Evolutionary conservation across 345 rosid species (phyloP).

Genomic region (Melaleuca alternifolia): DNA sequence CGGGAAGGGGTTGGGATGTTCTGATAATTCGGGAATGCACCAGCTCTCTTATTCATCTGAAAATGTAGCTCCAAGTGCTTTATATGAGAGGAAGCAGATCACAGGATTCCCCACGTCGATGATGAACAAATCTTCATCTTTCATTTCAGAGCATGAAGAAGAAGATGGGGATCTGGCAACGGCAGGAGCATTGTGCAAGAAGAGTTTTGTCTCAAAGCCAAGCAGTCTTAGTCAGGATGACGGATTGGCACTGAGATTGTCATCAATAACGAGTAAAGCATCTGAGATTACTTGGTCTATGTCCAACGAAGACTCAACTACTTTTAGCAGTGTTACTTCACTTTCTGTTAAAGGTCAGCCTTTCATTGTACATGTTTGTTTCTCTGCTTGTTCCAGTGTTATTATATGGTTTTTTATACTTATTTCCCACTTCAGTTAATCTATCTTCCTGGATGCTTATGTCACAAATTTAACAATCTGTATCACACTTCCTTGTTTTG

Average conservation of each 20-base stretch:
- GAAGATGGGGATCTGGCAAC: conserved; percentile 20
- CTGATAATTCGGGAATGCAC: conserved; percentile 14
- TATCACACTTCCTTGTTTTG: not conserved
- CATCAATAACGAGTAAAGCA: conserved; percentile 32
- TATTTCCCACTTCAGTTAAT: not conserved
- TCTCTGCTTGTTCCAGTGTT: not conserved
- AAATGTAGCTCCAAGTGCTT: conserved; percentile 13
- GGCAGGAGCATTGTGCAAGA: conserved; percentile 11
- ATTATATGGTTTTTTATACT: not conserved
- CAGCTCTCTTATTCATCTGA: conserved; percentile 15
- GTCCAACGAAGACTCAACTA: conserved; percentile 32
- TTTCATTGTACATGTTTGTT: not conserved
- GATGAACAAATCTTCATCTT: conserved; percentile 7
- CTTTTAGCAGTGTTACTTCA: conserved; percentile 30
- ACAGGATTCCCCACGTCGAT: conserved; percentile 6
- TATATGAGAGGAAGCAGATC: conserved; percentile 15
- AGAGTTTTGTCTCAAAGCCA: conserved; percentile 4
- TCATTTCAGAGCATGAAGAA: conserved; percentile 9
- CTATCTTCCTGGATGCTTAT: not conserved
- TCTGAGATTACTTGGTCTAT: conserved; percentile 30
- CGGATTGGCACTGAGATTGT: conserved; percentile 33
- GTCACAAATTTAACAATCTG: not conserved
- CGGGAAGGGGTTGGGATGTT: conserved; percentile 10
- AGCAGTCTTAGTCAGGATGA: conserved; percentile 21
- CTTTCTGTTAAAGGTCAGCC: conserved; percentile 64